Conservation (phyloP, 768 basidiomycete species). For the Serpula lacrymans region DNA sequence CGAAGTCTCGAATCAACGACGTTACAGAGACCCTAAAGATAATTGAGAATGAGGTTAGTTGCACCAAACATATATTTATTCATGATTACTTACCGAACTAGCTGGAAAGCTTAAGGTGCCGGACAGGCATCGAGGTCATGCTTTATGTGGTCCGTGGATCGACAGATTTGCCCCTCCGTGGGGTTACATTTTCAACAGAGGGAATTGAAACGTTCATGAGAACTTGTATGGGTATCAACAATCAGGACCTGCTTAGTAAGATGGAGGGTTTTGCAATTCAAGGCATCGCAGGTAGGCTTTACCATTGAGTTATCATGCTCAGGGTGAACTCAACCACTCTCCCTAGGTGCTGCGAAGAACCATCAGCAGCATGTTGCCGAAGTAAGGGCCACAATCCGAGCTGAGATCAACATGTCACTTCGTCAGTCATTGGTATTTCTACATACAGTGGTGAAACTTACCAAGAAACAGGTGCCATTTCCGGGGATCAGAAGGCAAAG, state of each 20-base stretch:
- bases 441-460: too few species aligned
- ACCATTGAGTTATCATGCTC: too few species aligned
- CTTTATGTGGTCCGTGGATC: neutral
- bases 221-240: conserved; percentile 4
- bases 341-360: conserved; percentile 1
- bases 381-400: neutral
- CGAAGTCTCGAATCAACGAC: conserved; percentile 3
- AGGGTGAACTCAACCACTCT: too few species aligned
- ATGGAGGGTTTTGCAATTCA: conserved; percentile 6
- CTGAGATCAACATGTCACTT: conserved; percentile 1
- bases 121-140: neutral
- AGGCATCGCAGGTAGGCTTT: conserved; percentile 6
- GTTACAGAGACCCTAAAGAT: conserved; percentile 4
- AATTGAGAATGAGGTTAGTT: conserved; percentile 4
- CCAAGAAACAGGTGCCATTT: conserved; percentile 2
- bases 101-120: conserved; percentile 1
- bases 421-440: neutral
- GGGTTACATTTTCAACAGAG: neutral
- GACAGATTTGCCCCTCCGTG: conserved; percentile 3
- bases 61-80: neutral
- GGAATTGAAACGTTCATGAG: conserved; percentile 7
- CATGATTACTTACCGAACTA: neutral
- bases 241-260: conserved; percentile 4
- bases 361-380: conserved; percentile 1
- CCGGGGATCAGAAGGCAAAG: conserved; percentile 3